These are phyloP conservation scores for Starmerella potacharoeniae DNA, from an alignment of 805 yeast genomes.

Conservation along the genomic window DNA sequence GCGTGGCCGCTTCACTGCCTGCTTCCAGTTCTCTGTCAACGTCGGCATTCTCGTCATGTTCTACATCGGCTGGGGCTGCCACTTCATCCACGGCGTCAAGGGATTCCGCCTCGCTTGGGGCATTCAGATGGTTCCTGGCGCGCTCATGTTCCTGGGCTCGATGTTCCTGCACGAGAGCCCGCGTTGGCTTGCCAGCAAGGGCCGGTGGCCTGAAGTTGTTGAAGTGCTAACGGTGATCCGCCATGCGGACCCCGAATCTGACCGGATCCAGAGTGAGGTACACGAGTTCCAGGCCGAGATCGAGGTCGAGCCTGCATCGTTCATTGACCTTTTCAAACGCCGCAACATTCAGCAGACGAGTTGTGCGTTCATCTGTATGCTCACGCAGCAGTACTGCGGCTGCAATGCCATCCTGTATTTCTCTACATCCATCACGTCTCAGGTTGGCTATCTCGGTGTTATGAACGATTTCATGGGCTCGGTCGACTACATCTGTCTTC, in stretches of 20 bases:
- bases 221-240: conserved; percentile 41
- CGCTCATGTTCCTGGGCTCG: conserved; percentile 50
- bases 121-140: conserved; percentile 60
- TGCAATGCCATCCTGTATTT: conserved; percentile 83
- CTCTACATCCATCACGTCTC: conserved; percentile 63
- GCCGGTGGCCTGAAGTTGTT: conserved; percentile 46
- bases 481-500: conserved; percentile 48
- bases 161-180: conserved; percentile 66
- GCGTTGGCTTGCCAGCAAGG: conserved; percentile 51
- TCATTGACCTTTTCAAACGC: conserved; percentile 32
- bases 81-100: conserved; percentile 34
- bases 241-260: conserved; percentile 27
- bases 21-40: conserved; percentile 61
- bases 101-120: conserved; percentile 72
- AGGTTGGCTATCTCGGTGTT: conserved; percentile 45
- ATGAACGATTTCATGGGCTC: conserved; percentile 54
- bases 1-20: conserved; percentile 64
- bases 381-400: conserved; percentile 83
- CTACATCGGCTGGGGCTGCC: conserved; percentile 41
- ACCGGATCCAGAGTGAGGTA: conserved; percentile 28
- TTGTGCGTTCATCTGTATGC: conserved; percentile 63
- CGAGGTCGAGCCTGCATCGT: conserved; percentile 34
- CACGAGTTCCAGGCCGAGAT: conserved; percentile 32
- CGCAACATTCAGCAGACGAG: conserved; percentile 34
- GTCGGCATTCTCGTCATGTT: conserved; percentile 63